These are phyloP conservation scores for Cryptococcus amylolentus DNA, from an alignment of 1,284 basidiomycete species.

Conservation along the genomic window DNA sequence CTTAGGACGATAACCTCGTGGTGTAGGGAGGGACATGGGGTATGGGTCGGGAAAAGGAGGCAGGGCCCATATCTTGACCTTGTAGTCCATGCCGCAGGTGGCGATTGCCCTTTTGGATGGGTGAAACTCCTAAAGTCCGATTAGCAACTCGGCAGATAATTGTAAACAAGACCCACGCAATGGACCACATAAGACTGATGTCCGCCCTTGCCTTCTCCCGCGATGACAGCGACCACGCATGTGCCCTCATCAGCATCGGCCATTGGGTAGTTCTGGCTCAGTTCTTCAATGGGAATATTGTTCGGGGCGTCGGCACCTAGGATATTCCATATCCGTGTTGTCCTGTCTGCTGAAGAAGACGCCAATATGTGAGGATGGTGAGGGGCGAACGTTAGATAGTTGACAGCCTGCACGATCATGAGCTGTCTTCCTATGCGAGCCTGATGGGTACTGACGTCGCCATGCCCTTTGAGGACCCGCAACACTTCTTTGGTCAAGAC, in stretches of 20 bases:
- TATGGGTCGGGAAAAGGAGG: slow-evolving; percentile 20
- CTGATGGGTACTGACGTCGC: slow-evolving; percentile 25
- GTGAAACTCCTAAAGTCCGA: slow-evolving; percentile 21
- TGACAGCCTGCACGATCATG: slow-evolving; percentile 21
- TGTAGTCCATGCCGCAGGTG: slow-evolving; percentile 20
- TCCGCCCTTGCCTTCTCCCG: slow-evolving; percentile 24
- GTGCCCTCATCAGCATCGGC: slow-evolving; percentile 33
- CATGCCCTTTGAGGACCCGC: slow-evolving; percentile 29
- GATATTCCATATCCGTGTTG: slow-evolving; percentile 38
- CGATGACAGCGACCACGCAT: slow-evolving; percentile 21
- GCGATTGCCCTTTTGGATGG: slow-evolving; percentile 25
- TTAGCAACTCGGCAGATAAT: neutral
- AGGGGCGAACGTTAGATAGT: slow-evolving; percentile 23
- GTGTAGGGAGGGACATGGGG: slow-evolving; percentile 3
- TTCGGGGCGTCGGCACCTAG: slow-evolving; percentile 14
- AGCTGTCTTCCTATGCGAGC: too few relatives aligned
- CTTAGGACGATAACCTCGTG: slow-evolving; percentile 21
- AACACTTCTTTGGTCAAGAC: slow-evolving; percentile 5
- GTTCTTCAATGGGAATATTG: neutral
- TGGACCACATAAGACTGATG: slow-evolving; percentile 20
- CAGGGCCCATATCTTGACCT: slow-evolving; percentile 32
- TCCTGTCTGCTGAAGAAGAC: slow-evolving; percentile 34
- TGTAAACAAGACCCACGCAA: slow-evolving; percentile 15
- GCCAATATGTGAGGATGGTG: slow-evolving; percentile 37
- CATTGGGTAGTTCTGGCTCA: slow-evolving; percentile 27